Evolutionary conservation across 1,284 basidiomycete species (phyloP), one percentile per base, ranked within the genome.

Genomic region (Gymnopus androsaceus): DNA sequence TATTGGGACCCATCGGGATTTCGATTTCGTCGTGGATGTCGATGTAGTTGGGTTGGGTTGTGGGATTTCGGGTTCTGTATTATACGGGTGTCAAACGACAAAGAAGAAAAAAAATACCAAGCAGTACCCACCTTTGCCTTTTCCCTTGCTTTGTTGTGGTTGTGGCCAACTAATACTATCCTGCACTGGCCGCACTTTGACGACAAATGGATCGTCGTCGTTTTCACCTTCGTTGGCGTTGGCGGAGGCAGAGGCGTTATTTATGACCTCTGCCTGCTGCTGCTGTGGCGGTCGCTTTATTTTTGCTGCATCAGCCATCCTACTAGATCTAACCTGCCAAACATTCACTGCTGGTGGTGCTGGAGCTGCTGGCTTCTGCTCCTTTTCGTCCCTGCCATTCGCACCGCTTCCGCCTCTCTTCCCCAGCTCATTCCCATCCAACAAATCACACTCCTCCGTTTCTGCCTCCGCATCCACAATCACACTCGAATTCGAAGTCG

Each of bases 1-100:
- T 28, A 51, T 56, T 7, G 54, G n/a, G 15, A 50, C 47, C 54
- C 54, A 56, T 45, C 42, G 44, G 15, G 54, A 45, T 50, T 51
- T 56, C 3, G 47, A 42, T 50, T 56, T 56, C 17, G 21, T 23
- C 27, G 28, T 53, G n/a, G n/a, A n/a, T 5, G 23, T 28, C 28
- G 51, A 45, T 45, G 36, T 53, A 11, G 51, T 23, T 14, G 15
- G 11, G 17, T 17, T 46, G 25, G n/a, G 17, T 19, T 9, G 17
- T 12, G 36, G 30, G 11, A 37, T 21, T 45, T 53, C 50, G 21
- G 28, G 25, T 45, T 36, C 44, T 28, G 38, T 23, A 14, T 19
- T 15, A 2, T 34, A 23, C 15, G 27, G 27, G 4, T 12, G 42
- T 17, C 40, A 41, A 45, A 23, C n/a, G 21, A 15, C 21, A n/a